These are phyloP conservation scores for Penicillium desertorum DNA, from an alignment of 495 filamentous ascomycete species.

Conservation along the genomic window DNA sequence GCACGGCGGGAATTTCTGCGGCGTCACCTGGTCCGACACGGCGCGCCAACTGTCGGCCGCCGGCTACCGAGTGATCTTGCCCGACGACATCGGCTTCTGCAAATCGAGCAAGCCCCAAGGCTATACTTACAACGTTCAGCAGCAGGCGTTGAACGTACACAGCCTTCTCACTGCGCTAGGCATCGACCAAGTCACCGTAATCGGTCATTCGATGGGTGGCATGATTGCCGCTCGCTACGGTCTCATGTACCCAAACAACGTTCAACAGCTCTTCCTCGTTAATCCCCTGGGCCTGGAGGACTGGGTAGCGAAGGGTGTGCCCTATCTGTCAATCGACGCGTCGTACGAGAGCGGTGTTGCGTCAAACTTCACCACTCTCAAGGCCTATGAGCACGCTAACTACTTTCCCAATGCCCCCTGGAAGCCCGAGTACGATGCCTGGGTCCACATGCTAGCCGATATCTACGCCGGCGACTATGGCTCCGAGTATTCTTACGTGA, in stretches of 20 bases:
- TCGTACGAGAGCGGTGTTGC: constrained; percentile 12
- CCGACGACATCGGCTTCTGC: constrained; percentile 24
- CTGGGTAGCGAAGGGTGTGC: constrained; percentile 19
- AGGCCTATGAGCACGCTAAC: constrained; percentile 15
- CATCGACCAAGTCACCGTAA: constrained; percentile 15
- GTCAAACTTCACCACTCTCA: constrained; percentile 14
- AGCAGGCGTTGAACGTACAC: constrained; percentile 20
- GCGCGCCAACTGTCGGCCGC: constrained; percentile 16
- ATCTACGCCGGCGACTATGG: constrained; percentile 17
- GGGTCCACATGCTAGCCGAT: constrained; percentile 18
- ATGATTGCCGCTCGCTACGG: constrained; percentile 23
- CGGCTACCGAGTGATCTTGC: constrained; percentile 21
- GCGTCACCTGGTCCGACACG: constrained; percentile 20
- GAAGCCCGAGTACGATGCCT: constrained; percentile 19
- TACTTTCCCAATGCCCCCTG: constrained; percentile 18
- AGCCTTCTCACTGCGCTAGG: constrained; percentile 17
- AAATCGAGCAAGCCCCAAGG: constrained; percentile 24
- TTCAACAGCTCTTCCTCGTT: constrained; percentile 21
- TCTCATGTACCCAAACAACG: constrained; percentile 16
- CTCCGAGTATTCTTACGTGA: constrained; percentile 18
- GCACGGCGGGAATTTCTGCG: constrained; percentile 22
- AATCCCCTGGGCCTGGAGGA: constrained; percentile 20
- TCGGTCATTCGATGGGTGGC: constrained; percentile 23
- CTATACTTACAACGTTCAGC: constrained; percentile 19
- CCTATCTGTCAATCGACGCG: constrained; percentile 11